Base-by-base conservation (phyloP, 805 yeast species). In the Clavispora santaluciae region DNA sequence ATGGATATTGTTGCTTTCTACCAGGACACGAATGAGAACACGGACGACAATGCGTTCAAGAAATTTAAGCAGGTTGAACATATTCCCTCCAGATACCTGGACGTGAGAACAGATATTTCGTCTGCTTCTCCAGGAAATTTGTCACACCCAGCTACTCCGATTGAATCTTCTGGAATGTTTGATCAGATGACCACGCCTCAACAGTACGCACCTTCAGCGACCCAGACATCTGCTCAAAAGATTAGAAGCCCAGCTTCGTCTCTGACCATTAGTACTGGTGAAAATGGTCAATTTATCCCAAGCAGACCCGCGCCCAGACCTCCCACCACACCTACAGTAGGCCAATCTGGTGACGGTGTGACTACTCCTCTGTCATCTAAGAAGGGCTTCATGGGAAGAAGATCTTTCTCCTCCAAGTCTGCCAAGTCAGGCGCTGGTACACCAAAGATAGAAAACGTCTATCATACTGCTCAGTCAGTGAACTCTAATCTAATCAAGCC, bases 1-100 rank as follows among this genome's bases (percentile, higher is more conserved):
- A 84, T 84, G 73, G 95, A 88, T 55, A 89, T 86, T 44, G 88
- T 88, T 21, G 88, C 86, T 33, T 88, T 88, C 57, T 88, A 88
- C 61, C 86, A 81, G 54, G 84, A 81, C 49, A 57, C 66, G 7
- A 66, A 61, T 46, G 75, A 70, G 33, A 66, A 67, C 43, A 56
- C 65, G 2, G 75, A 72, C 33, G 73, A 69, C 40, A 53, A 61
- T 44, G 73, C 73, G 6, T 68, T 72, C 49, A 65, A 60, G 49
- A 72, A 71, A 44, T 72, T 72, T 54, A 57, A 64, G 36, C 61
- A 55, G 36, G 60, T 52, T 20, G 48, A 55, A 31, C 47, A 43
- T 16, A 6, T 28, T 18, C 16, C 31, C 16, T 28, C 31, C 12
- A 28, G 31, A 12, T 16, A 28, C 10, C 31, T 28, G 31, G 31